Base-by-base conservation (phyloP, 208 protist species). In the Leishmania tarentolae region DNA sequence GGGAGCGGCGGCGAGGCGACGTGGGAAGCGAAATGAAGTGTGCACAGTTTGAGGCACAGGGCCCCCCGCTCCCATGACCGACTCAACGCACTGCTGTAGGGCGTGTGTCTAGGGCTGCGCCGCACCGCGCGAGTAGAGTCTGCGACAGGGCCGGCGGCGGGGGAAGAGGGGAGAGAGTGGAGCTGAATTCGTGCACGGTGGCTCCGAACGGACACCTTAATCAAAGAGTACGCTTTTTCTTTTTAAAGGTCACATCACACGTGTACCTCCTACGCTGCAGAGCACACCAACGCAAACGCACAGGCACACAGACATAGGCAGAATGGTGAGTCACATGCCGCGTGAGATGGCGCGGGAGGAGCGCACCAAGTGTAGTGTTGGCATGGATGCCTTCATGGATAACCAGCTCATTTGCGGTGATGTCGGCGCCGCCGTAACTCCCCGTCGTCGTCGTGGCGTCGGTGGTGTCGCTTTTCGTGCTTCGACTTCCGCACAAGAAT, bases 401-500 rank as follows among this genome's bases (percentile, higher is more conserved):
- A 11, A 13, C 35, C 31, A 15, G 28, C 35, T 77, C 73, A 77
- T 40, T 77, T 77, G 50, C 28, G 73, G 53, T 77, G 73, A 56
- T 59, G 71, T 2, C 71, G 44, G 11, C 50, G 71, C 35, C 47
- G 46, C 44, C 71, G 71, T 13, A 31, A 42, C 31, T 75, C 71
- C 19, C 31, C 47, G 28, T 57, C n/a, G 71, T 19, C n/a, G 28
- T 44, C 24, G 1, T n/a, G 44, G 31, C 31, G 73, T 4, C 73
- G 53, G 73, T 65, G 73, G 73, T 66, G 73, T 3, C 37, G 73
- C 73, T 77, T 77, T 46, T 47, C 73, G 1, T 31, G 73, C 73
- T 68, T 77, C 21, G 73, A 59, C 56, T 50, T 59, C 21, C 73
- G 73, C 31, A 77, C 73, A 24, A 68, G 73, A 31, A 77, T 66